Evolutionary conservation across 805 yeast genomes (phyloP), one percentile per base, ranked within the genome.

Genomic region (Torulaspora maleeae): DNA sequence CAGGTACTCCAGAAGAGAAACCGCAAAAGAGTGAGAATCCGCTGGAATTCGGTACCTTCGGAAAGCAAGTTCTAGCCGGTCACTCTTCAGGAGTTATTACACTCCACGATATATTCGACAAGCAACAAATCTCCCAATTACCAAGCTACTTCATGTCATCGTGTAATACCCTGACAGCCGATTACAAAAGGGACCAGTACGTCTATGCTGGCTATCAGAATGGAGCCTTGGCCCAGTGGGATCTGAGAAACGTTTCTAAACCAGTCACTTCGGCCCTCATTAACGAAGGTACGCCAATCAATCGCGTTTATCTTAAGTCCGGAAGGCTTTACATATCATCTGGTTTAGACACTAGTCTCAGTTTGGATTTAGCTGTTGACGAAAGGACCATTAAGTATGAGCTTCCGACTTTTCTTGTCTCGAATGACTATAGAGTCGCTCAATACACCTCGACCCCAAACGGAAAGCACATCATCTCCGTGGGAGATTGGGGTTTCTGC

Each of bases 31-130:
- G 38, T 5, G 29, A 33, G 12, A 73, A 47, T 53, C 67, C 64
- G 38, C 56, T 72, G 24, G 81, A 79, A 48, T 76, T 66, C 55
- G 86, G 76, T 24, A 74, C 78, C 15, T 64, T 60, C 6, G 79
- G 73, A 0, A 75, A 73, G 49, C 48, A 53, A 3, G 56, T 75
- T 3, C 59, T 69, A 20, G 76, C 74, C 2, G 84, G 75, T 2
- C 68, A 72, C 48, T 55, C 52, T 16, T 61, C 66, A 4, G 74
- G 70, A 10, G 68, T 62, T 2, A 55, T 77, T 5, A 56, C 74
- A 0, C 36, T 64, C 2, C 73, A 74, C 67, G 75, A 76, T 50
- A 46, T 74, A 4, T 54, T 49, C 22, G 46, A 57, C 1, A 59
- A 61, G 36, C 33, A 50, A 6, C 64, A 62, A 43, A 37, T 47